Evolutionary conservation across 1,284 basidiomycete species (phyloP).

Genomic region (Ganoderma multipileum): DNA sequence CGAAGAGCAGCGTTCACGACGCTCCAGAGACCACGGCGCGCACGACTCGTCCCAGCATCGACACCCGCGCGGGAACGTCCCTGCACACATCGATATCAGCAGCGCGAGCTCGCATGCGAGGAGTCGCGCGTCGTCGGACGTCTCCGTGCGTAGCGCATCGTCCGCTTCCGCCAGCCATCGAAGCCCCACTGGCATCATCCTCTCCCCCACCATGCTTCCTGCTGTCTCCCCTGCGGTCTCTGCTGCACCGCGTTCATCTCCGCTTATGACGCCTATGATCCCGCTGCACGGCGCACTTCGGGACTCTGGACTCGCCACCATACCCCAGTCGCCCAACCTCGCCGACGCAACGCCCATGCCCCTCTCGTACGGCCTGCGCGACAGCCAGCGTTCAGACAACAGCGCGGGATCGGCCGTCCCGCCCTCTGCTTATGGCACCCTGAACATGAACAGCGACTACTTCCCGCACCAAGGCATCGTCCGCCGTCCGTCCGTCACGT

Average conservation of each 20-base stretch:
- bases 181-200: conserved; percentile 48
- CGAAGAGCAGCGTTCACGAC: conserved; percentile 62
- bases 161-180: conserved; percentile 15
- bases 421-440: conserved; percentile 21
- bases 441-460: conserved; percentile 49
- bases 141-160: conserved; percentile 27
- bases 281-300: conserved; percentile 46
- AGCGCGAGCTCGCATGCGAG: conserved; percentile 34
- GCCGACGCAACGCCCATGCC: conserved; percentile 42
- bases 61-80: conserved; percentile 37
- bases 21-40: conserved; percentile 41
- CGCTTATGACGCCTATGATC: conserved; percentile 65
- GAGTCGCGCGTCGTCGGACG: conserved; percentile 42
- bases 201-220: conserved; percentile 69
- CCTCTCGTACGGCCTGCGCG: conserved; percentile 35
- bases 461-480: conserved; percentile 48
- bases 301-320: conserved; percentile 41
- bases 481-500: conserved; percentile 52
- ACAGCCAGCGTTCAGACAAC: conserved; percentile 25
- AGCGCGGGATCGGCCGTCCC: conserved; percentile 15
- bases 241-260: conserved; percentile 52
- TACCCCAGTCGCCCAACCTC: conserved; percentile 44
- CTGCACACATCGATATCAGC: conserved; percentile 41
- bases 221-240: conserved; percentile 62
- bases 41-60: conserved; percentile 32